phyloP scores from a whole-genome alignment of 2,329 filamentous ascomycete genomes.

The Aschersonia sp. region DNA sequence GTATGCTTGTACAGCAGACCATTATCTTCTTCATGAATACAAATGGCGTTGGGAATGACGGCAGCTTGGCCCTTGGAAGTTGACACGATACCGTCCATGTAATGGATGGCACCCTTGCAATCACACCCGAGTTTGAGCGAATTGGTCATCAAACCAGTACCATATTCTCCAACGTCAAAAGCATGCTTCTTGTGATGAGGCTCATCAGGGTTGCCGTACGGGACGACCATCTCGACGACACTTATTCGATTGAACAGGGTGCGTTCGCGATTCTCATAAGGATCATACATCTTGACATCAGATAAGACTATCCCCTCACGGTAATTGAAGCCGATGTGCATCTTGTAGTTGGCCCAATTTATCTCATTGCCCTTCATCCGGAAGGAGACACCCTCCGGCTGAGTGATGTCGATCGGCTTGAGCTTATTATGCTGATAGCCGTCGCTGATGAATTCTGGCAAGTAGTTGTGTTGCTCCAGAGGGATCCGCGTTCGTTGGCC shows the following conservation, averaged over 20 bases:
- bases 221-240: slow-evolving; percentile 58
- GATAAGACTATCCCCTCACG: slow-evolving; percentile 58
- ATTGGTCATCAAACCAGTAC: slow-evolving; percentile 51
- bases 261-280: slow-evolving; percentile 23
- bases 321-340: slow-evolving; percentile 60
- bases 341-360: slow-evolving; percentile 52
- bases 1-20: slow-evolving; percentile 53
- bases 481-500: slow-evolving; percentile 32
- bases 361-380: slow-evolving; percentile 33
- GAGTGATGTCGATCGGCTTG: slow-evolving; percentile 23
- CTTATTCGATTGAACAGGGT: slow-evolving; percentile 54
- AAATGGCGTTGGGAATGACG: slow-evolving; percentile 43
- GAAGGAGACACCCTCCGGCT: slow-evolving; percentile 26
- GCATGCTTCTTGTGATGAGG: slow-evolving; percentile 54
- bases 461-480: slow-evolving; percentile 22
- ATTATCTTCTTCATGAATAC: slow-evolving; percentile 24
- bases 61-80: slow-evolving; percentile 38
- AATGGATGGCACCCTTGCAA: slow-evolving; percentile 45
- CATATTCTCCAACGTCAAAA: slow-evolving; percentile 56
- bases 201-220: slow-evolving; percentile 48
- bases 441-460: slow-evolving; percentile 18
- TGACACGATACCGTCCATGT: slow-evolving; percentile 22
- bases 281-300: slow-evolving; percentile 50
- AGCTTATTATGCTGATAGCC: slow-evolving; percentile 20
- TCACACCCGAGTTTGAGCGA: slow-evolving; percentile 48